Conservation (phyloP, 163 green algal species). For the Coccomyxa subellipsoidea region DNA sequence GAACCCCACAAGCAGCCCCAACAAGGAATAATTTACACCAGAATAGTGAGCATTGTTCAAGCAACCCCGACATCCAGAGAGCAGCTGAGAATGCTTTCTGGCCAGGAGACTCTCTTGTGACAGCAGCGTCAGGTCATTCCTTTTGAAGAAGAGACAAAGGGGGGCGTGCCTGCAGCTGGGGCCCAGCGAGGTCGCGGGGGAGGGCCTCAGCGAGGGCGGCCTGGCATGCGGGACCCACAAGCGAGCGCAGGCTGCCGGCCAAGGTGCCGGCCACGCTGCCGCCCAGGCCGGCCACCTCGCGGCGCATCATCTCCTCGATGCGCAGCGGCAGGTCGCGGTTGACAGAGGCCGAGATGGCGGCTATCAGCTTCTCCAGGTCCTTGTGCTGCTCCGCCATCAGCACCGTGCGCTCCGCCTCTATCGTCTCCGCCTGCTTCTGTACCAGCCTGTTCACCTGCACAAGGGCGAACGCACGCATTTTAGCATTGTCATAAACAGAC, state of each 20-base stretch:
- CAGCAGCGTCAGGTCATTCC: too few species aligned
- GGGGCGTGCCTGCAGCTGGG: neutral
- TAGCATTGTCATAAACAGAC: too few species aligned
- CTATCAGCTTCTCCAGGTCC: slow-evolving; percentile 43
- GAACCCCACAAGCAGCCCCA: too few species aligned
- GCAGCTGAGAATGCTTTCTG: too few species aligned
- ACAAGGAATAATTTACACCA: too few species aligned
- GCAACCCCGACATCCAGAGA: too few species aligned
- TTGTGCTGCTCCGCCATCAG: slow-evolving; percentile 42
- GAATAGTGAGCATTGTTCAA: too few species aligned
- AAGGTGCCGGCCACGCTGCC: slow-evolving; percentile 15
- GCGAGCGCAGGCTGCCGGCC: neutral
- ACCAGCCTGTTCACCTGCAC: slow-evolving; percentile 20
- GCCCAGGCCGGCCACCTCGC: neutral
- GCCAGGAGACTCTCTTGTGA: too few species aligned
- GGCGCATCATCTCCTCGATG: slow-evolving; percentile 29
- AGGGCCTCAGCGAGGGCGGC: slow-evolving; percentile 25
- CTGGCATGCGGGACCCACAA: slow-evolving; percentile 24
- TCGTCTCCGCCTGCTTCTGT: slow-evolving; percentile 12
- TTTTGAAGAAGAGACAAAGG: neutral
- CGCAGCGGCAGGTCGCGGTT: slow-evolving; percentile 47
- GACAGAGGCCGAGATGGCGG: slow-evolving; percentile 37
- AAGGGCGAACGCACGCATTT: too few species aligned
- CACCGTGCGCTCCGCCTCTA: slow-evolving; percentile 35
- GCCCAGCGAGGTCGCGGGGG: slow-evolving; percentile 16